phyloP scores from a whole-genome alignment of 1,284 basidiomycete genomes.

The Filobasidium uniguttulatum region DNA sequence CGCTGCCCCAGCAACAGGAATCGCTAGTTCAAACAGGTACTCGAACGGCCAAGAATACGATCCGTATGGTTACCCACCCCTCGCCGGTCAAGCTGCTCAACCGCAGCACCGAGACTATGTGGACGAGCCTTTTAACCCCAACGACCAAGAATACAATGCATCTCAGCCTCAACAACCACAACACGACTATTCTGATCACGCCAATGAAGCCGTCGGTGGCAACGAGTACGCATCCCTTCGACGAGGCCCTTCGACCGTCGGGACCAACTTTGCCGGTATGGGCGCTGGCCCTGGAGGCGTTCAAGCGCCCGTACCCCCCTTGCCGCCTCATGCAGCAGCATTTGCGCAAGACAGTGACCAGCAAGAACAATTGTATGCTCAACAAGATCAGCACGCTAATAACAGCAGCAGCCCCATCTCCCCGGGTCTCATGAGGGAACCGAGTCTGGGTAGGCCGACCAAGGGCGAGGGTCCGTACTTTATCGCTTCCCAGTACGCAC shows the following conservation, averaged over 20 bases:
- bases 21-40: neutral
- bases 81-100: neutral
- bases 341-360: neutral
- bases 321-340: neutral
- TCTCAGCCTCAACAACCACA: no score
- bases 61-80: neutral
- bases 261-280: conserved; percentile 9
- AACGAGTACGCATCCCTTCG: conserved; percentile 3
- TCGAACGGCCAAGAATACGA: neutral
- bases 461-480: conserved; percentile 14
- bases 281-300: conserved; percentile 10
- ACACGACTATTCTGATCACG: neutral
- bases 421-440: conserved; percentile 4
- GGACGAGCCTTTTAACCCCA: no score
- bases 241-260: conserved; percentile 6
- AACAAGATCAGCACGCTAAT: neutral
- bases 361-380: neutral
- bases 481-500: conserved; percentile 2
- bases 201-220: neutral
- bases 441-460: conserved; percentile 13
- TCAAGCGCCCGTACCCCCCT: neutral
- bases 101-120: no score
- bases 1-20: neutral
- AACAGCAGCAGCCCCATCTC: neutral
- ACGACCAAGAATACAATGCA: no score